phyloP scores from a whole-genome alignment of 306 rosid species.

The Lathyrus sativus region DNA sequence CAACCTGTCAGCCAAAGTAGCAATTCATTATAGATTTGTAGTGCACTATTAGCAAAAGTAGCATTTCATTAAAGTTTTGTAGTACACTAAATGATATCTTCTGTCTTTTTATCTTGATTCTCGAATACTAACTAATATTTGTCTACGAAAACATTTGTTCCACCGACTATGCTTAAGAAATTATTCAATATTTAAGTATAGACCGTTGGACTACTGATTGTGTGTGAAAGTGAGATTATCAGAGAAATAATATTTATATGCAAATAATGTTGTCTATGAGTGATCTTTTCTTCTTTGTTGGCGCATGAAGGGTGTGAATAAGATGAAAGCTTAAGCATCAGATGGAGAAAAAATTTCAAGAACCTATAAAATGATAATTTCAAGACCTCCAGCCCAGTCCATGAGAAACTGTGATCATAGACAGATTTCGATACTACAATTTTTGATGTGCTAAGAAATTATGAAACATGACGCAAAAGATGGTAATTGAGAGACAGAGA shows the following conservation, averaged over 20 bases:
- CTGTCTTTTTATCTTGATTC: background rate
- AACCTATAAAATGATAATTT: constrained; percentile 17
- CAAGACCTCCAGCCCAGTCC: constrained; percentile 22
- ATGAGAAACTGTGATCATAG: constrained; percentile 16
- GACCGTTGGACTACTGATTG: constrained; percentile 8
- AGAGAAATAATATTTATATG: constrained; percentile 1
- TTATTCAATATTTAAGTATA: constrained; percentile 20
- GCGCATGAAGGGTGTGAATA: constrained; percentile 7
- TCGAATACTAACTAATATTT: background rate
- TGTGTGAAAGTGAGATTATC: constrained; percentile 27
- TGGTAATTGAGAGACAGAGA: background rate
- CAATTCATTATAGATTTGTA: constrained; percentile 26
- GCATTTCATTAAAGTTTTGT: constrained; percentile 20
- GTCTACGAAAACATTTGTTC: constrained; percentile 14
- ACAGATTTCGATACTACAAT: constrained; percentile 4
- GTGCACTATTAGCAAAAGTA: constrained; percentile 19
- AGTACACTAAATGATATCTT: background rate
- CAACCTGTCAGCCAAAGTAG: constrained; percentile 59
- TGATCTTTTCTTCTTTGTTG: background rate
- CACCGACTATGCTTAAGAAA: constrained; percentile 12
- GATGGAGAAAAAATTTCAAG: constrained; percentile 1
- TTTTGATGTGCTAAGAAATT: constrained; percentile 12
- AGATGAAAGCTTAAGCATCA: constrained; percentile 13
- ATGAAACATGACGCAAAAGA: background rate
- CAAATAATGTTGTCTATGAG: background rate